Evolutionary conservation across 495 filamentous ascomycete genomes (phyloP), one percentile per base, ranked within the genome.

Genomic region (Neurospora cerealis): DNA sequence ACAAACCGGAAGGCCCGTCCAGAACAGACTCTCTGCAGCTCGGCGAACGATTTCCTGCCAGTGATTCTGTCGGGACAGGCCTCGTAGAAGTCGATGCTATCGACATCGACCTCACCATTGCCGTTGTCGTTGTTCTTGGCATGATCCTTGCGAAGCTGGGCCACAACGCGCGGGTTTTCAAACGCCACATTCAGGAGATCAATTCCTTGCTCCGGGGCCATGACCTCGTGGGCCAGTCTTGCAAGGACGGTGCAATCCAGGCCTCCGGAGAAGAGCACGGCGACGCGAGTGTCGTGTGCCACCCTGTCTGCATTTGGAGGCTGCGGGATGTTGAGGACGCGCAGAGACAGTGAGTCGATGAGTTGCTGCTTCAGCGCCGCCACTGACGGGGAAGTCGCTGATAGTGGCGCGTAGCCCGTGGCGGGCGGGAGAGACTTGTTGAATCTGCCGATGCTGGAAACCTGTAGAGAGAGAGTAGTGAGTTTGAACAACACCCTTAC

Each of bases 151-250:
- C 74, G 72, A 5, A 80, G 75, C 40, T 78, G 80, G 60, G 76
- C 86, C 10, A 89, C 85, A 6, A 92, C 89, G 28, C 95, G 88
- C 0, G 93, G 93, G 77, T 99, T 99, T 79, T 99, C 93, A 76
- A 99, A 99, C 0, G 94, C 96, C 60, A 99, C 95, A 76, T 99
- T 99, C 24, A 98, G 86, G 0, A 99, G 87, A 78, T 98, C 94
- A 74, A 99, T 91, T 7, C 84, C 83, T 74, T 96, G 89, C 6
- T 85, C 79, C 3, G 78, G 32, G 0, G 93, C 92, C 10, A 97
- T 80, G 32, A 94, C 81, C 37, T 97, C 92, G 76, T 98, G 94
- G n/a, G 87, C 83, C 34, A 98, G 80, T 70, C 94, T 87, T 15
- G 96, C 95, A 36, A 99, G 85, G 1, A 97, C 82, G 4, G 94